Conservation (phyloP, 352 stramenopile species). For the Globisporangium nunn region DNA sequence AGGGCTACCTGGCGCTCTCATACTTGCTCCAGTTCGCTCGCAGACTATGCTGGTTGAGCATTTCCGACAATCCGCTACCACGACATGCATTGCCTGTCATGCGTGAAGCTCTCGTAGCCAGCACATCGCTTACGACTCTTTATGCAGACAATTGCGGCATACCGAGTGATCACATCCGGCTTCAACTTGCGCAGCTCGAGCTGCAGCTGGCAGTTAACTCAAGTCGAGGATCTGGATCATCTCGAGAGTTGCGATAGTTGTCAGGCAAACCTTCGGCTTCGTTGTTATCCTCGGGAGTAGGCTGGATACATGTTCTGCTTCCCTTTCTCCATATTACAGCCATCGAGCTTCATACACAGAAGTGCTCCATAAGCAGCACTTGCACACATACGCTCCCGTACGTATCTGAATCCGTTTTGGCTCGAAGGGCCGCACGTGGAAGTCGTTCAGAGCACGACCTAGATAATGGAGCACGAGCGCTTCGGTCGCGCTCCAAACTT, state of each 20-base stretch:
- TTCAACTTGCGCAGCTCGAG: neutral
- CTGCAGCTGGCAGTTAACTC: neutral
- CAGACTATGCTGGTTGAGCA: constrained; percentile 38
- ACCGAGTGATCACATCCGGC: constrained; percentile 6
- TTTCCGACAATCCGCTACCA: constrained; percentile 32
- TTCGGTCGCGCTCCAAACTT: constrained; percentile 46
- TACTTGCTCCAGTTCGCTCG: constrained; percentile 44
- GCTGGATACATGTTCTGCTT: too few species aligned
- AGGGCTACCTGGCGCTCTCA: constrained; percentile 42
- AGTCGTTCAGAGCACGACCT: neutral
- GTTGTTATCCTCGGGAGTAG: too few species aligned
- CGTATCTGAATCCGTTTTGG: too few species aligned
- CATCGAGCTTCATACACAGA: too few species aligned
- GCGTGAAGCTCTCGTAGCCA: constrained; percentile 20
- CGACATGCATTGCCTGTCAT: constrained; percentile 9
- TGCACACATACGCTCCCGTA: too few species aligned
- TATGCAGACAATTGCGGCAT: constrained; percentile 21
- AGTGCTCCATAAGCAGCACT: too few species aligned
- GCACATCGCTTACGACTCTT: constrained; percentile 34
- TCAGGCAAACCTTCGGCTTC: too few species aligned
- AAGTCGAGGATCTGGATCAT: too few species aligned
- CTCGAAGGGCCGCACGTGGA: too few species aligned
- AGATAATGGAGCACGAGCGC: constrained; percentile 36
- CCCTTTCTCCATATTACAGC: too few species aligned
- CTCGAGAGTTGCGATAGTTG: too few species aligned